Evolutionary conservation across 495 filamentous ascomycete genomes (phyloP), one percentile per base, ranked within the genome.

Genomic region (Xanthoparmelia taractica): DNA sequence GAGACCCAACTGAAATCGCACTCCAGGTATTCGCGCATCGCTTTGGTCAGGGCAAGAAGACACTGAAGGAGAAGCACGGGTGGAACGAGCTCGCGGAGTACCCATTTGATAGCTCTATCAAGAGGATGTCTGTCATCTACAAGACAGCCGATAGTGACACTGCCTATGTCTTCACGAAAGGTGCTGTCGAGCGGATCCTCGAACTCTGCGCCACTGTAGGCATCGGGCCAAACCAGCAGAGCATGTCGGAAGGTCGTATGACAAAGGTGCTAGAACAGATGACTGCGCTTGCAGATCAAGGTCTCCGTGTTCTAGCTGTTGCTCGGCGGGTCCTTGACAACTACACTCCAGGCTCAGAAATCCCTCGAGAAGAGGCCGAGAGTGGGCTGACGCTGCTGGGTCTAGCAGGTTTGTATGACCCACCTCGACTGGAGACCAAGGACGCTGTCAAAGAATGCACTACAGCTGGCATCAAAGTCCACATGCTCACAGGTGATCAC

Each of bases 1-100:
- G 90, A 18, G 90, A 93, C 68, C 90, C 90, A 29, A 94, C 90
- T 13, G 90, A 93, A 70, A 89, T 92, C 65, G 89, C 90, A 11
- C 77, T 94, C 1, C 88, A 92, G 66, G 86, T 94, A 45, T 88
- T 94, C 63, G 82, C 87, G 0, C 79, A 86, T 70, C 82, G 90
- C 41, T 91, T 91, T 68, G 76, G 83, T 18, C 77, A 76, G 59
- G 85, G 84, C 56, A 83, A 80, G 57, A 84, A 82, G 65, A 80
- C 77, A 63, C 66, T 79, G 2, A 71, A 85, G 17, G 75, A 79
- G 47, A 69, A 73, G 3, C 68, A 77, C 4, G 84, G 82, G 18
- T 86, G 89, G 79, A 77, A 81, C 57, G 84, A 90, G 65, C 71
- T 85, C 20, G 82, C 81, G 41, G 90, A 94, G 72, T 92, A 89